phyloP scores from a whole-genome alignment of 192 early-diverging fungal genomes.

The Diversispora epigaea region DNA sequence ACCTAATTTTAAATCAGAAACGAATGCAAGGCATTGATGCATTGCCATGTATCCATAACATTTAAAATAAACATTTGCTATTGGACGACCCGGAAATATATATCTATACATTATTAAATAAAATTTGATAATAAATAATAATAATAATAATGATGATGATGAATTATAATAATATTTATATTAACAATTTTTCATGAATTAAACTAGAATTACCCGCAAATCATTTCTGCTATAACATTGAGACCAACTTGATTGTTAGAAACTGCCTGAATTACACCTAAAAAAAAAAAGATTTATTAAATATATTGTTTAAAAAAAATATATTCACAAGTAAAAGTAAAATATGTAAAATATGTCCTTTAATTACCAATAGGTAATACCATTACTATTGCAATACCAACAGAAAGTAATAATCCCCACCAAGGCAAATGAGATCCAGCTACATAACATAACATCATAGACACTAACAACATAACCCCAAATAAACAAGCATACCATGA shows the following conservation, averaged over 20 bases:
- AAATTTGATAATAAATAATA: conserved; percentile 41
- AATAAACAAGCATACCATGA: conserved; percentile 54
- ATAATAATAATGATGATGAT: conserved; percentile 31
- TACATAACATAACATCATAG: conserved; percentile 40
- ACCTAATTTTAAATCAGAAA: conserved; percentile 74
- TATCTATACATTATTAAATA: conserved; percentile 64
- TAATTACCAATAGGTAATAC: conserved; percentile 53
- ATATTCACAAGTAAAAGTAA: background rate
- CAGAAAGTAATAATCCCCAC: conserved; percentile 50
- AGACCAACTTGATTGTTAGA: conserved; percentile 53
- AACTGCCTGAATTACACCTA: conserved; percentile 65
- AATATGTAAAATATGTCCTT: background rate
- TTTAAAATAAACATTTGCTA: conserved; percentile 62
- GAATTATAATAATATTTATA: no score
- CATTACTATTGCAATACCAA: conserved; percentile 42
- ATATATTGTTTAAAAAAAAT: conserved; percentile 35
- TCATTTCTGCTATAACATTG: conserved; percentile 60
- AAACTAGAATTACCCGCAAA: conserved; percentile 48
- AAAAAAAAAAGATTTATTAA: conserved; percentile 62
- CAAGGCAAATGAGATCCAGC: conserved; percentile 47
- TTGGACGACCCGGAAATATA: conserved; percentile 57
- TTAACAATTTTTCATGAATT: background rate
- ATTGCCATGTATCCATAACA: conserved; percentile 57
- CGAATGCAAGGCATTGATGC: conserved; percentile 74
- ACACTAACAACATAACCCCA: conserved; percentile 35